Evolutionary conservation across 768 basidiomycete genomes (phyloP).

Genomic region (Asterophora lycoperdoides): DNA sequence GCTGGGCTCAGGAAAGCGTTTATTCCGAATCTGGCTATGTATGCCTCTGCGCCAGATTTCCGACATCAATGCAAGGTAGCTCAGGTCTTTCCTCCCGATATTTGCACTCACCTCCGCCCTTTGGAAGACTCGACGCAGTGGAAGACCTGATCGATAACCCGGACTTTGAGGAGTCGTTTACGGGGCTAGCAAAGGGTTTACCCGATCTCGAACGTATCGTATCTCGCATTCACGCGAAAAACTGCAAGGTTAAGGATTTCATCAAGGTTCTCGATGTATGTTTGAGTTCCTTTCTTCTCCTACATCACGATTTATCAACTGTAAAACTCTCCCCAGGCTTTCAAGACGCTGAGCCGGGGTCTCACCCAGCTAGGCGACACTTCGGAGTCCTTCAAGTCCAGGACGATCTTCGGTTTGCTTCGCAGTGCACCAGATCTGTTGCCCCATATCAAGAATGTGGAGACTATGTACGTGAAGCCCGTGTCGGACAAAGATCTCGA

Average conservation of each 20-base stretch:
- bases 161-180: constrained; percentile 74
- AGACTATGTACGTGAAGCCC: constrained; percentile 60
- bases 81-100: neutral
- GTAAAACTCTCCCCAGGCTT: constrained; percentile 45
- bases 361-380: constrained; percentile 57
- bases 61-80: constrained; percentile 88
- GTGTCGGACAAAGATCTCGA: constrained; percentile 59
- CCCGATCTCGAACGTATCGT: constrained; percentile 94
- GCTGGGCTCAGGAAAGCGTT: constrained; percentile 68
- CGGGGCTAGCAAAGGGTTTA: constrained; percentile 68
- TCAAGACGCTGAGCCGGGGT: constrained; percentile 67
- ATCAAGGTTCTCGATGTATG: constrained; percentile 72
- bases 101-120: neutral
- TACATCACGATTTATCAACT: neutral
- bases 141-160: constrained; percentile 83
- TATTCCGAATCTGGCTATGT: constrained; percentile 97
- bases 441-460: constrained; percentile 67
- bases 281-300: neutral
- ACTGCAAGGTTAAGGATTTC: constrained; percentile 85
- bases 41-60: constrained; percentile 78
- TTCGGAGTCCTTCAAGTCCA: constrained; percentile 72
- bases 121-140: constrained; percentile 84
- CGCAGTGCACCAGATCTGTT: constrained; percentile 78
- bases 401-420: constrained; percentile 70
- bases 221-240: constrained; percentile 92